Evolutionary conservation across 129 eudicot species (phyloP), one percentile per base, ranked within the genome.

Genomic region (Cynara cardunculus): DNA sequence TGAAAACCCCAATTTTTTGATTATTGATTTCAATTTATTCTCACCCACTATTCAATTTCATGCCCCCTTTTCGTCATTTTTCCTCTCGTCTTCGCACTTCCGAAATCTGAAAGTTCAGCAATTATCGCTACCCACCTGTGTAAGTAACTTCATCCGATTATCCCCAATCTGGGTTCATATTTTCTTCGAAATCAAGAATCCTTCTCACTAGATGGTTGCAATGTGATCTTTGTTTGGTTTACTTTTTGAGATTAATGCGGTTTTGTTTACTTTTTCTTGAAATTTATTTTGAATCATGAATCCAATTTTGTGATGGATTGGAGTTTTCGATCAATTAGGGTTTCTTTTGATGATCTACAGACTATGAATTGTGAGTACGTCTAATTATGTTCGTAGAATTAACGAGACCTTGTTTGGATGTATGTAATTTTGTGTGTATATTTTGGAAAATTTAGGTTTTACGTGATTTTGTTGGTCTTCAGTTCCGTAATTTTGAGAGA

Each of bases 141-240:
- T 81, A 81, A 81, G 80, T 74, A 28, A 81, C 78, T 62, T 13
- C 59, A 77, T 65, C 35, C 72, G 18, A 34, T 77, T 41, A 6
- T 77, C 59, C 34, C 8, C 73, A 77, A 62, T 77, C 34, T 65
- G 4, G 27, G 28, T 32, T 71, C 28, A 2, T 41, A 18, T n/a
- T 32, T n/a, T 37, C 19, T 73, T 78, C 53, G 7, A 25, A 21
- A 37, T 78, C 68, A 68, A n/a, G 8, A 68, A 18, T 78, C 19
- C 5, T 39, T 9, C 7, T 6, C 49, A 68, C 69, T 69, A 61
- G 53, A 26, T 53, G 62, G 62, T 3, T 53, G 62, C 32, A 22
- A 30, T 68, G 8, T 62, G 18, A 61, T 61, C 10, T 9, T 61
- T 31, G 3, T 31, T 62, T 32, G 9, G 24, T 22, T 14, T 7